Percentiles rank a stretch among this genome's conserved stretches.
These are phyloP conservation scores for Mycena galopus DNA, from an alignment of 768 basidiomycete genomes.

Conservation along the genomic window DNA sequence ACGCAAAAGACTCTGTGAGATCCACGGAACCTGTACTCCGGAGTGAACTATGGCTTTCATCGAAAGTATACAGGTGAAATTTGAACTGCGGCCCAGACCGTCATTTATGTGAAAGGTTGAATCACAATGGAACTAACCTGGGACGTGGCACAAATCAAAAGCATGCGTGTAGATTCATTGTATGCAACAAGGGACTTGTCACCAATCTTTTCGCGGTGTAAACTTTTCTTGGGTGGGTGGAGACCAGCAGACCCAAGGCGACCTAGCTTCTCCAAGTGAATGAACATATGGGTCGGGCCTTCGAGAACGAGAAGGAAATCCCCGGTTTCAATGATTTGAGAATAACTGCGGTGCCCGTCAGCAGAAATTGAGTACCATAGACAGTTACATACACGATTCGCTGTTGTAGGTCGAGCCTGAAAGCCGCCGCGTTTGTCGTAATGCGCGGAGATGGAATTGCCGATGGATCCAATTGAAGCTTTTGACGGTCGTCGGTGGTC, in stretches of 20 bases:
- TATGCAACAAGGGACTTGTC: slow-evolving; percentile 58
- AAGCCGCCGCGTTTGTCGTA: slow-evolving; percentile 39
- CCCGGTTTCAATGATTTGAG: slow-evolving; percentile 55
- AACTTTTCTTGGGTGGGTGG: slow-evolving; percentile 40
- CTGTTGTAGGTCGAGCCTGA: slow-evolving; percentile 35
- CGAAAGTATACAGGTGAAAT: slow-evolving; percentile 61
- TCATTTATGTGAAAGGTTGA: background rate
- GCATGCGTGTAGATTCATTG: slow-evolving; percentile 63
- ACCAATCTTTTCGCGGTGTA: slow-evolving; percentile 61
- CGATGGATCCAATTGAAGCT: slow-evolving; percentile 46
- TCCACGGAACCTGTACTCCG: slow-evolving; percentile 55
- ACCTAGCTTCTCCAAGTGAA: slow-evolving; percentile 53
- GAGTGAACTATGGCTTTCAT: slow-evolving; percentile 56
- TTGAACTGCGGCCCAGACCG: slow-evolving; percentile 40
- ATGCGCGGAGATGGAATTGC: slow-evolving; percentile 49
- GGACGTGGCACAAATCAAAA: slow-evolving; percentile 57
- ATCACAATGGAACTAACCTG: slow-evolving; percentile 47
- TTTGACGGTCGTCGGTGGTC: slow-evolving; percentile 50
- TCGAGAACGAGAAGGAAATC: slow-evolving; percentile 57
- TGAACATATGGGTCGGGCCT: slow-evolving; percentile 44
- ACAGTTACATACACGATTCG: slow-evolving; percentile 49
- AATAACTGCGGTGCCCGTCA: slow-evolving; percentile 37
- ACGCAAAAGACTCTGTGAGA: slow-evolving; percentile 56
- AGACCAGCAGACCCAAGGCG: slow-evolving; percentile 40
- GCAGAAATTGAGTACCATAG: background rate